phyloP scores from a whole-genome alignment of 1,284 basidiomycete species.

The Phellopilus nigrolimitatus region DNA sequence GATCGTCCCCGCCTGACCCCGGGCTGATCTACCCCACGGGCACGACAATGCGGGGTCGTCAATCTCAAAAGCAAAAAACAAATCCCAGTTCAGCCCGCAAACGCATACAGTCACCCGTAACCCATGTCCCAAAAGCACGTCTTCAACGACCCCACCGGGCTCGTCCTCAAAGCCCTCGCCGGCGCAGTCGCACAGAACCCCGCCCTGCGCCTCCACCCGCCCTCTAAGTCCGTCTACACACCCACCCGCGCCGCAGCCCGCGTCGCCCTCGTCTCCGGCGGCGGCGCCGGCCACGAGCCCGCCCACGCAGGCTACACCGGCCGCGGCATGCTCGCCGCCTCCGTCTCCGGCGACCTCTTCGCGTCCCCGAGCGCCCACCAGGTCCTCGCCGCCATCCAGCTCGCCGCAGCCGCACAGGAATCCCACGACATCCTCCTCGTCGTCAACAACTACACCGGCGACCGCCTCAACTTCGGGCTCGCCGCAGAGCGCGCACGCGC shows the following conservation, averaged over 20 bases:
- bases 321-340: conserved; percentile 51
- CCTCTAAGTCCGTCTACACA: conserved; percentile 38
- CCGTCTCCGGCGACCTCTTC: conserved; percentile 62
- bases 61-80: too few species aligned
- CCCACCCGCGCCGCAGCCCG: conserved; percentile 29
- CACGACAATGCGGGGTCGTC: too few species aligned
- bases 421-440: conserved; percentile 35
- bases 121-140: conserved; percentile 38
- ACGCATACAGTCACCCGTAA: too few species aligned
- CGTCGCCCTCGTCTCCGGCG: conserved; percentile 59
- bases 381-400: conserved; percentile 46
- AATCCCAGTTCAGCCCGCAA: too few species aligned
- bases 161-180: conserved; percentile 51
- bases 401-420: conserved; percentile 33
- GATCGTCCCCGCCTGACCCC: too few species aligned
- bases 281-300: conserved; percentile 71
- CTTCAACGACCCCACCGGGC: conserved; percentile 42
- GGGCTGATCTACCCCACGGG: too few species aligned
- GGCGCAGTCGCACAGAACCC: conserved; percentile 52
- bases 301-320: conserved; percentile 58
- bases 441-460: conserved; percentile 50
- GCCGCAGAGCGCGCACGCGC: conserved; percentile 56
- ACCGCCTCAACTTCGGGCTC: conserved; percentile 67
- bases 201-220: conserved; percentile 37
- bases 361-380: conserved; percentile 61